Evolutionary conservation across 441 rosid genomes (phyloP).

Genomic region (Mallotus repandus): DNA sequence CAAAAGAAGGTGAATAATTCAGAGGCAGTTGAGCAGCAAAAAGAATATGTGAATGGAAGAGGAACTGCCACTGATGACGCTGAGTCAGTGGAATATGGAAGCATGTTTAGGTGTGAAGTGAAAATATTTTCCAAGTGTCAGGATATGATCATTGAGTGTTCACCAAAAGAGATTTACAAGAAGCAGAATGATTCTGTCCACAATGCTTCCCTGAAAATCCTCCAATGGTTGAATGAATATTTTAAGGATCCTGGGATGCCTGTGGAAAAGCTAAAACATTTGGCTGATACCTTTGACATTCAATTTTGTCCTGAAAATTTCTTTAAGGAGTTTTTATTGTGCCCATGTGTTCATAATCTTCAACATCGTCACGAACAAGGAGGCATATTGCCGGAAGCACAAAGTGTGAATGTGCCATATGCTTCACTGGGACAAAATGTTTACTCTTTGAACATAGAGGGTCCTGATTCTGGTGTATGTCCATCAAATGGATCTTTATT

Average conservation of each 20-base stretch:
- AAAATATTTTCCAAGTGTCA: constrained; percentile 64
- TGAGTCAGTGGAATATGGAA: constrained; percentile 31
- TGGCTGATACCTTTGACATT: constrained; percentile 44
- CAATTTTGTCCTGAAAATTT: constrained; percentile 38
- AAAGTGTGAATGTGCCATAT: constrained; percentile 19
- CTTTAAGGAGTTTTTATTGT: constrained; percentile 40
- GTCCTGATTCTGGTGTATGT: constrained; percentile 58
- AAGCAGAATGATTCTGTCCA: constrained; percentile 76
- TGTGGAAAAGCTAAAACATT: constrained; percentile 40
- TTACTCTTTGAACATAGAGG: constrained; percentile 38
- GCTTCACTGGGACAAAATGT: constrained; percentile 36
- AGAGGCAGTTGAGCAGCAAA: constrained; percentile 31
- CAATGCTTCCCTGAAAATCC: constrained; percentile 71
- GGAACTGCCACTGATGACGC: constrained; percentile 30
- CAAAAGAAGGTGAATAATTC: constrained; percentile 52
- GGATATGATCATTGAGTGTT: constrained; percentile 66
- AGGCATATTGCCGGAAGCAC: constrained; percentile 28
- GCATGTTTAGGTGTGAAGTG: constrained; percentile 59
- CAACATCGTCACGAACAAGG: constrained; percentile 25
- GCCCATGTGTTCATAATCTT: constrained; percentile 31
- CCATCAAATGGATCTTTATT: constrained; percentile 61
- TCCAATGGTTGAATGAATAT: constrained; percentile 66
- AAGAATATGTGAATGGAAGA: constrained; percentile 35
- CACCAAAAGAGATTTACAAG: constrained; percentile 56
- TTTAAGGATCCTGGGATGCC: constrained; percentile 48